These are phyloP conservation scores for Thoreauomyces humboldtii DNA, from an alignment of 192 early-diverging fungal species.

Conservation along the genomic window DNA sequence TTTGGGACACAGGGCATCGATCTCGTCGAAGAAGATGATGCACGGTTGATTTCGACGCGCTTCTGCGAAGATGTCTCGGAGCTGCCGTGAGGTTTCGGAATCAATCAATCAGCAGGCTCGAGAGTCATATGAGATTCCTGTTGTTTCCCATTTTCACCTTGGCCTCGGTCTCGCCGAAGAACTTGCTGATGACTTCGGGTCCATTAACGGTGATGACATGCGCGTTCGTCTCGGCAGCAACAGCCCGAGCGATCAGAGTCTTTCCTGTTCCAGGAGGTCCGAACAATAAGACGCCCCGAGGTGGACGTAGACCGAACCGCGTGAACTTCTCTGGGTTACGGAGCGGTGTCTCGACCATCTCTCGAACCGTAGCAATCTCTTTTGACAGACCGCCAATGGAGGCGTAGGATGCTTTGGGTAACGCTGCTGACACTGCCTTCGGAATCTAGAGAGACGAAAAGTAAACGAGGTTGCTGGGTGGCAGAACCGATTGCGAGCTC, in stretches of 20 bases:
- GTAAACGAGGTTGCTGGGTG: not conserved
- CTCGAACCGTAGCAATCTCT: conserved; percentile 71
- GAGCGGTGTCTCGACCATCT: conserved; percentile 81
- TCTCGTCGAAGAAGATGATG: conserved; percentile 68
- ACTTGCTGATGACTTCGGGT: conserved; percentile 85
- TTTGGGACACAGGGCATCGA: conserved; percentile 52
- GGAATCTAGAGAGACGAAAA: not conserved
- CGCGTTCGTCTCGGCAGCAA: conserved; percentile 53
- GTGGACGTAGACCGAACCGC: conserved; percentile 79
- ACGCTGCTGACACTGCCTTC: conserved; percentile 6
- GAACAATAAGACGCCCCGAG: conserved; percentile 65
- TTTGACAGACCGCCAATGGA: conserved; percentile 78
- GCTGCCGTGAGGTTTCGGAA: not conserved
- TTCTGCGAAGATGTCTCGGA: conserved; percentile 51
- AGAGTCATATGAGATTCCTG: not conserved
- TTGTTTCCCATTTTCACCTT: conserved; percentile 57
- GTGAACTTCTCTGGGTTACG: conserved; percentile 68
- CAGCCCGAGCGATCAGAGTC: conserved; percentile 59
- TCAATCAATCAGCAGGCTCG: no score
- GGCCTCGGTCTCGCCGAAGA: conserved; percentile 91
- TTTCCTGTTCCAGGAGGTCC: conserved; percentile 67
- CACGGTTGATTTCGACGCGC: conserved; percentile 56
- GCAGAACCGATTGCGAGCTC: not conserved
- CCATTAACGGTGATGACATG: conserved; percentile 88
- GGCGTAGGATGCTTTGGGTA: conserved; percentile 40